Conservation (phyloP, 2,329 filamentous ascomycete genomes). For the Cladosporium sp. region DNA sequence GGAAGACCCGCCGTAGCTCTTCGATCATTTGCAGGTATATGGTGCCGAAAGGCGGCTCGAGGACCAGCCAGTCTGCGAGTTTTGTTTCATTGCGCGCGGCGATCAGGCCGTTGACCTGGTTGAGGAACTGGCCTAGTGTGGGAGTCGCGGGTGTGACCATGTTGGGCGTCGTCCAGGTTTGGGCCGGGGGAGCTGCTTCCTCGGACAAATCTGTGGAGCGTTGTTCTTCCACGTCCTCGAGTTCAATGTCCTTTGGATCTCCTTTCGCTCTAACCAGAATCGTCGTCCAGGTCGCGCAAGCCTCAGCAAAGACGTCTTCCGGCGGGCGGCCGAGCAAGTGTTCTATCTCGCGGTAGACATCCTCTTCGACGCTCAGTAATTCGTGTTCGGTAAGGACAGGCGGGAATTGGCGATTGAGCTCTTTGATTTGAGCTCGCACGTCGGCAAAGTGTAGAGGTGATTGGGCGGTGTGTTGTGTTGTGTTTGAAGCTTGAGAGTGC, state of each 20-base stretch:
- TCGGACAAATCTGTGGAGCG: neutral
- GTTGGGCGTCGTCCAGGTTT: neutral
- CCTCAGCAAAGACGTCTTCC: constrained; percentile 13
- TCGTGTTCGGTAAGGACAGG: constrained; percentile 13
- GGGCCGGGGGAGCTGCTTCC: constrained; percentile 5
- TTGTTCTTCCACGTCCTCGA: neutral
- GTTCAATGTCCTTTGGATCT: neutral
- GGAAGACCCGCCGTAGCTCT: constrained; percentile 65
- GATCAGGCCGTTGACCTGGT: constrained; percentile 63
- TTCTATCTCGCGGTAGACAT: constrained; percentile 15
- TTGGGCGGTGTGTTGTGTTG: neutral
- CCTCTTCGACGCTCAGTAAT: neutral
- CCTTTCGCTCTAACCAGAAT: constrained; percentile 14
- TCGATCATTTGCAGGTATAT: constrained; percentile 67
- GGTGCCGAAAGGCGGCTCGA: constrained; percentile 69
- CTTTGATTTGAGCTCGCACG: constrained; percentile 8
- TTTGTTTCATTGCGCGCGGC: constrained; percentile 62
- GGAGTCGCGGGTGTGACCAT: constrained; percentile 61
- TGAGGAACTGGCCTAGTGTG: constrained; percentile 68
- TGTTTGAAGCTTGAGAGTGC: neutral
- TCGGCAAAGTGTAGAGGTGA: constrained; percentile 11
- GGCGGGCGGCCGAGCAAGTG: constrained; percentile 18
- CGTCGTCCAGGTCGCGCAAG: constrained; percentile 9
- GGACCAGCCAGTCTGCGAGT: constrained; percentile 69
- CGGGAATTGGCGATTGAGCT: constrained; percentile 10